These are phyloP conservation scores for Boletus eberwhitei DNA, from an alignment of 768 basidiomycete species.

Conservation along the genomic window DNA sequence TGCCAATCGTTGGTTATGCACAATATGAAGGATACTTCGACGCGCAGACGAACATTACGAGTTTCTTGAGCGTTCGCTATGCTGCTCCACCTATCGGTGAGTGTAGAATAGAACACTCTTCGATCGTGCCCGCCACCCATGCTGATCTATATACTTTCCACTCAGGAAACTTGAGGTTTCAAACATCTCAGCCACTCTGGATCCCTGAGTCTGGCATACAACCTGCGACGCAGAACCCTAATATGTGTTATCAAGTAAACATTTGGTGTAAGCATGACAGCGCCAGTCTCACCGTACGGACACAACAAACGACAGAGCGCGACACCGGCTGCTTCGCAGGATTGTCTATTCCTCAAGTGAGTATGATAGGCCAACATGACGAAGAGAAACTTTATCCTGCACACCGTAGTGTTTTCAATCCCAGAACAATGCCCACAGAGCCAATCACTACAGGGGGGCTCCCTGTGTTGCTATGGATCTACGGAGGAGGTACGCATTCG, in stretches of 20 bases:
- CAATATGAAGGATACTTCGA: conserved; percentile 29
- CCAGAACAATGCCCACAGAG: conserved; percentile 1
- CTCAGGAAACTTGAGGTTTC: conserved; percentile 25
- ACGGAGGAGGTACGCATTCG: conserved; percentile 31
- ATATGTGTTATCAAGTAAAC: conserved; percentile 9
- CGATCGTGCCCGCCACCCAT: no score
- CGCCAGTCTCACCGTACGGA: conserved; percentile 2
- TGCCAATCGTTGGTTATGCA: conserved; percentile 29
- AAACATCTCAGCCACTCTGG: conserved; percentile 30
- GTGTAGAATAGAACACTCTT: not conserved
- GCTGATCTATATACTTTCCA: not conserved
- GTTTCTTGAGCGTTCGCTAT: conserved; percentile 37
- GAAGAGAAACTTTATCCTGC: not conserved
- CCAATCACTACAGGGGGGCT: conserved; percentile 5
- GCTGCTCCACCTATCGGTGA: conserved; percentile 48
- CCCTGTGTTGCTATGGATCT: conserved; percentile 37
- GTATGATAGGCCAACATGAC: not conserved
- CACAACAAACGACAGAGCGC: conserved; percentile 7
- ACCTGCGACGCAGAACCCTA: no score
- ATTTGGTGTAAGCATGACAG: not conserved
- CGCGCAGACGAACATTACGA: conserved; percentile 16
- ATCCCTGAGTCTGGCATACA: not conserved
- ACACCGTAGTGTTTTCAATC: conserved; percentile 8
- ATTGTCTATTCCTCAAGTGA: conserved; percentile 31
- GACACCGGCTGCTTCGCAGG: conserved; percentile 21